Percentiles rank a stretch among this genome's conserved stretches.
Conservation (phyloP, 495 filamentous ascomycete genomes). For the Aspergillus mulundensis region DNA sequence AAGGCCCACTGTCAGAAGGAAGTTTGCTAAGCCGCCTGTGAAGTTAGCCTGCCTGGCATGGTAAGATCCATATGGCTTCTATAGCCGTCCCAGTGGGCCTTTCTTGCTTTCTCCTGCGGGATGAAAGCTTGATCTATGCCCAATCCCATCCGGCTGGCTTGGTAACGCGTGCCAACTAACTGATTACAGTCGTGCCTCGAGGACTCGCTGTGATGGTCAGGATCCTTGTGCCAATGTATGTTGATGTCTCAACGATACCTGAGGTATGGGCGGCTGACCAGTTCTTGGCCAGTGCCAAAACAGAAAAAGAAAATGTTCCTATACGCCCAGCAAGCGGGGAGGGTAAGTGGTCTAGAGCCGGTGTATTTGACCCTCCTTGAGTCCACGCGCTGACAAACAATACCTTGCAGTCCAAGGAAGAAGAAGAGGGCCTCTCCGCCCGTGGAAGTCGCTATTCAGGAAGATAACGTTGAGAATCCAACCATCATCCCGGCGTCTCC, state of each 20-base stretch:
- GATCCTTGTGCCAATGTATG: conserved; percentile 54
- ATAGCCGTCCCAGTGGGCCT: background rate
- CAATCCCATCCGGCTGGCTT: background rate
- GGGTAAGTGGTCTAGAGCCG: no score
- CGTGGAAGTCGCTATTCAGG: conserved; percentile 21
- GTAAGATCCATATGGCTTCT: conserved; percentile 33
- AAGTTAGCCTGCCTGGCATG: conserved; percentile 61
- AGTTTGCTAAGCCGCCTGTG: conserved; percentile 55
- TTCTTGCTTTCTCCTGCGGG: background rate
- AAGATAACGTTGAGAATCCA: conserved; percentile 22
- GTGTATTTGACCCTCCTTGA: no score
- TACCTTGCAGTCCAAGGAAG: conserved; percentile 40
- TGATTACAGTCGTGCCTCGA: conserved; percentile 48
- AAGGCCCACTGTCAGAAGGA: conserved; percentile 35
- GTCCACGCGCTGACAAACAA: no score
- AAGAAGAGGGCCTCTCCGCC: conserved; percentile 34
- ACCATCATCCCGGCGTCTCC: conserved; percentile 18
- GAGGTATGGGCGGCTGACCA: conserved; percentile 5
- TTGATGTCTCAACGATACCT: background rate
- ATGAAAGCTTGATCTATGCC: conserved; percentile 6
- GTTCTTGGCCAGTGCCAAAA: conserved; percentile 42
- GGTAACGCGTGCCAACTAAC: conserved; percentile 9
- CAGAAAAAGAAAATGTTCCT: conserved; percentile 51
- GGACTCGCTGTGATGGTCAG: conserved; percentile 56
- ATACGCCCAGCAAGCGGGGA: conserved; percentile 54